Evolutionary conservation across 257 asterid genomes (phyloP).

Genomic region (Henckelia pumila): DNA sequence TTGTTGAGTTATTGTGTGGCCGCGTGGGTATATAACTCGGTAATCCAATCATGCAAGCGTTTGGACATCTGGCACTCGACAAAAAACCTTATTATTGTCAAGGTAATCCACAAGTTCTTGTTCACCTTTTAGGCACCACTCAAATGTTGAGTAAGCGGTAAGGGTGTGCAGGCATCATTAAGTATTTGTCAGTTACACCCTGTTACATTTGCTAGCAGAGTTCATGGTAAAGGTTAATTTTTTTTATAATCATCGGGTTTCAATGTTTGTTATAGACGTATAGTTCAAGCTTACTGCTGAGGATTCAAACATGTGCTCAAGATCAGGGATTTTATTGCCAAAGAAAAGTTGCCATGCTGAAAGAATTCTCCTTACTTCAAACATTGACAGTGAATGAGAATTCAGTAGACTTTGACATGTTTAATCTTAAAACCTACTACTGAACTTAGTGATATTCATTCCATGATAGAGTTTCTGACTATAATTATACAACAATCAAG

Average conservation of each 20-base stretch:
- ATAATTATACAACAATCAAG: conserved; percentile 5
- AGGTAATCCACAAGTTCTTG: neutral
- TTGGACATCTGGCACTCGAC: neutral
- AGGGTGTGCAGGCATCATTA: neutral
- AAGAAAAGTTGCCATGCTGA: neutral
- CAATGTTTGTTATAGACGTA: neutral
- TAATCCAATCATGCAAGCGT: neutral
- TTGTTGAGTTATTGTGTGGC: neutral
- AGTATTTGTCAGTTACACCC: neutral
- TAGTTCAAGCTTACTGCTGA: neutral
- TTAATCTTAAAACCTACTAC: no score
- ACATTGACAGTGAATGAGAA: neutral
- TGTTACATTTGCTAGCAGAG: neutral
- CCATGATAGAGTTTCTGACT: neutral
- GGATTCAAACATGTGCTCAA: neutral
- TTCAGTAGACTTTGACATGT: neutral
- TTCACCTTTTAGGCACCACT: neutral
- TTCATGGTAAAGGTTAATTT: neutral
- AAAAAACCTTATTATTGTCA: neutral
- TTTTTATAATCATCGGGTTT: neutral
- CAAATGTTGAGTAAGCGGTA: neutral
- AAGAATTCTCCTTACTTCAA: neutral
- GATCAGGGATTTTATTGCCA: neutral
- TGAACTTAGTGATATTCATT: neutral
- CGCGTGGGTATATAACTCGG: neutral